These are phyloP conservation scores for Phytopythium helicoides DNA, from an alignment of 352 stramenopile species.

Conservation along the genomic window DNA sequence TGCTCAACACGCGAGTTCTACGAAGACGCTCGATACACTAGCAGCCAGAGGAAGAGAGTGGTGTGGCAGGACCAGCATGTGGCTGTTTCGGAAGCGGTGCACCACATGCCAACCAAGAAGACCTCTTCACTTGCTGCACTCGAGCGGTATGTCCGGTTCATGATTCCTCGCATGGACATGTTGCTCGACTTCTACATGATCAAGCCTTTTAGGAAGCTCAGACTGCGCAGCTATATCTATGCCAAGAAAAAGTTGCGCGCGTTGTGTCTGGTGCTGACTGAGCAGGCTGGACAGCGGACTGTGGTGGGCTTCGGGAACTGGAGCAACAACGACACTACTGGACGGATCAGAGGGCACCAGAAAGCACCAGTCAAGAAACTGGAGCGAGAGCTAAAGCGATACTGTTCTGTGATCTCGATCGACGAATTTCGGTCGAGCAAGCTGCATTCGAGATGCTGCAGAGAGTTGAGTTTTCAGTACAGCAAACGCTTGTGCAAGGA, in stretches of 20 bases:
- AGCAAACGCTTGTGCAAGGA: background rate
- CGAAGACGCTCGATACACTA: slow-evolving; percentile 12
- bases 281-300: slow-evolving; percentile 2
- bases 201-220: slow-evolving; percentile 18
- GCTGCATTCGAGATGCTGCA: background rate
- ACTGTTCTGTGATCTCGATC: background rate
- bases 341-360: slow-evolving; percentile 10
- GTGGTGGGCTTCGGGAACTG: slow-evolving; percentile 17
- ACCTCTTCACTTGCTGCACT: slow-evolving; percentile 6
- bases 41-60: slow-evolving; percentile 11
- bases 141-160: slow-evolving; percentile 8
- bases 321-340: slow-evolving; percentile 7
- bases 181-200: slow-evolving; percentile 6
- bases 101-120: slow-evolving; percentile 19
- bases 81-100: slow-evolving; percentile 1
- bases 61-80: slow-evolving; percentile 6
- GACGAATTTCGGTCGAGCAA: slow-evolving; percentile 2
- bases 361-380: background rate
- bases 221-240: slow-evolving; percentile 6
- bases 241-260: slow-evolving; percentile 13
- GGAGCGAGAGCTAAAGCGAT: background rate
- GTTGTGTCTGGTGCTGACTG: slow-evolving; percentile 3
- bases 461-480: background rate
- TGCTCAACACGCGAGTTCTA: slow-evolving; percentile 14
- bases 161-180: slow-evolving; percentile 8